Evolutionary conservation across 208 protist genomes (phyloP).

Genomic region (Acanthamoeba royreba): DNA sequence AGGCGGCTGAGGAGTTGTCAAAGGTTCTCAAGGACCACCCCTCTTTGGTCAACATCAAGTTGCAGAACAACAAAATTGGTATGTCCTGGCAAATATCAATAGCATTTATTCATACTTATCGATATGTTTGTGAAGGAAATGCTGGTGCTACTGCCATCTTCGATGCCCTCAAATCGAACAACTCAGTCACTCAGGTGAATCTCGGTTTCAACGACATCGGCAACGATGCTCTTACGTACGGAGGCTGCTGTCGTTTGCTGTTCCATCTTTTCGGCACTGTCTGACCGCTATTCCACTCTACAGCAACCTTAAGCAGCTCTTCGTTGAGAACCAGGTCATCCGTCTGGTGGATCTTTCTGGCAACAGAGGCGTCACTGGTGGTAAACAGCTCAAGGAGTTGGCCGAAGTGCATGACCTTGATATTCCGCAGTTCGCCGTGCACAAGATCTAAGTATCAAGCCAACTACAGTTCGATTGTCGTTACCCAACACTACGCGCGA

Average conservation of each 20-base stretch:
- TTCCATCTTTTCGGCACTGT: neutral
- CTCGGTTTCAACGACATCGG: neutral
- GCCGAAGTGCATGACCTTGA: neutral
- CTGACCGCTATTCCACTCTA: neutral
- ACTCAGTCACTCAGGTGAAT: neutral
- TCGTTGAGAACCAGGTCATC: neutral
- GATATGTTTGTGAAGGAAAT: too few relatives aligned
- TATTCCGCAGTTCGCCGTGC: neutral
- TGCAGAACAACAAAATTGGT: slow-evolving; percentile 35
- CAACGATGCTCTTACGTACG: neutral
- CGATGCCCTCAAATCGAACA: slow-evolving; percentile 10
- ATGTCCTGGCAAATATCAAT: too few relatives aligned
- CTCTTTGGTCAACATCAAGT: neutral
- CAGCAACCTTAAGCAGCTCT: neutral
- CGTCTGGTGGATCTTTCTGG: neutral
- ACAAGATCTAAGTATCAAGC: neutral
- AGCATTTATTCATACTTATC: too few relatives aligned
- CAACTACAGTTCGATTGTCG: neutral
- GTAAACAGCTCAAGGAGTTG: neutral
- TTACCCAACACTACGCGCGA: neutral
- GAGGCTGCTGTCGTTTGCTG: neutral
- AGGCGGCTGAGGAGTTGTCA: neutral
- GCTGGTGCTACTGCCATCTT: neutral
- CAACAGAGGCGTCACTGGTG: slow-evolving; percentile 11
- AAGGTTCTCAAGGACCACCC: neutral